These are phyloP conservation scores for Schoenoplectus triqueter DNA, from an alignment of 202 grass and related monocot species.

Conservation along the genomic window DNA sequence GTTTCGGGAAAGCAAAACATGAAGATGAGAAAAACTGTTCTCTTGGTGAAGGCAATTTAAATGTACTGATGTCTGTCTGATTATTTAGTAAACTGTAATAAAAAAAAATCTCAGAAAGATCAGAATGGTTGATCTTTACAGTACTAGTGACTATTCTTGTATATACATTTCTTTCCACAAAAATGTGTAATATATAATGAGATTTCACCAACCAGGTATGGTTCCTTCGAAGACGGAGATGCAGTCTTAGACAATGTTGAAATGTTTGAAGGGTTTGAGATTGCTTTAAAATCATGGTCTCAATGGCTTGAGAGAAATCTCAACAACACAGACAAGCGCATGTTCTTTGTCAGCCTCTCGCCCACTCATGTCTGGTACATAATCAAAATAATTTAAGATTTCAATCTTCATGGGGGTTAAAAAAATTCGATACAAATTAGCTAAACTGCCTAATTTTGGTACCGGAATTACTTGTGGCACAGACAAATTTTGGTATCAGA, in stretches of 20 bases:
- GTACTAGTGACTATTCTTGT: not conserved
- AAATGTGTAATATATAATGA: not conserved
- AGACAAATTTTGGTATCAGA: not conserved
- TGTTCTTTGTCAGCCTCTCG: constrained; percentile 83
- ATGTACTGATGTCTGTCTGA: not conserved
- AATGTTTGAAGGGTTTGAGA: constrained; percentile 74
- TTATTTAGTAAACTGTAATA: constrained; percentile 2
- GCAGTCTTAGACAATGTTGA: constrained; percentile 70
- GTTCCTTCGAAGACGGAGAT: constrained; percentile 73
- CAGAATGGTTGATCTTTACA: not conserved
- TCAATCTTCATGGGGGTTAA: constrained; percentile 24
- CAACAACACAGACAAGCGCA: constrained; percentile 57
- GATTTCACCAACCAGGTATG: constrained; percentile 54
- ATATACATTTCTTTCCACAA: constrained; percentile 21
- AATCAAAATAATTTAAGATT: constrained; percentile 28
- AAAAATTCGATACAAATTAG: not conserved
- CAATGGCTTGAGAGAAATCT: constrained; percentile 61
- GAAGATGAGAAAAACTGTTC: not conserved
- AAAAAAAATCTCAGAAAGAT: not conserved
- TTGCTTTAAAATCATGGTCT: constrained; percentile 65
- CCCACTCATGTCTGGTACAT: constrained; percentile 71
- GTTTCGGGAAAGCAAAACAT: no score
- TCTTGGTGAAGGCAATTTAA: not conserved
- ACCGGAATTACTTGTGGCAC: not conserved
- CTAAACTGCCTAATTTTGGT: not conserved